phyloP scores from a whole-genome alignment of 148 eudicot genomes.

The Salicornia ramosissima region DNA sequence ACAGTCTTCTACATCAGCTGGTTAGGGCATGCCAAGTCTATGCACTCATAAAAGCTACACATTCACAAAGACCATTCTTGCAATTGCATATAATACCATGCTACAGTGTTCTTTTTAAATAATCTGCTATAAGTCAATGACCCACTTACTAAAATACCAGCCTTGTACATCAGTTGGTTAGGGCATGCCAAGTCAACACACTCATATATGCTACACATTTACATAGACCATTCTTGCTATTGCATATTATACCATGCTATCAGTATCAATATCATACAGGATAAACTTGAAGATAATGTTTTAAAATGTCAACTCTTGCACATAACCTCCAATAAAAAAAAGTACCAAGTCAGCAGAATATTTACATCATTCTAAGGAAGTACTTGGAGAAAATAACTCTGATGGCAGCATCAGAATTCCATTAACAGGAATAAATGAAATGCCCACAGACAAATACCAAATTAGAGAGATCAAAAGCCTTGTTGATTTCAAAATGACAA shows the following conservation, averaged over 20 bases:
- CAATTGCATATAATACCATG: neutral
- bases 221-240: neutral
- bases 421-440: neutral
- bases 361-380: neutral
- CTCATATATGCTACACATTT: neutral
- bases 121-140: neutral
- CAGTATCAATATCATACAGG: neutral
- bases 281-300: neutral
- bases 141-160: neutral
- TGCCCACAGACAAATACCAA: no score
- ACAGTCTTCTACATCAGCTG: neutral
- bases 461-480: neutral
- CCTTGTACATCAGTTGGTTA: neutral
- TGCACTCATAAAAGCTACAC: neutral
- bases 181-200: conserved; percentile 1
- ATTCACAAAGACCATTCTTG: neutral
- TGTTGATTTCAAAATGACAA: neutral
- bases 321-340: neutral
- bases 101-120: neutral
- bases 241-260: conserved; percentile 1
- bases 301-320: neutral
- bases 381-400: no score
- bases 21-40: neutral
- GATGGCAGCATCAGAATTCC: neutral
- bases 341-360: neutral